Conservation (phyloP, 1,284 basidiomycete genomes). For the Puccinia hordei region DNA sequence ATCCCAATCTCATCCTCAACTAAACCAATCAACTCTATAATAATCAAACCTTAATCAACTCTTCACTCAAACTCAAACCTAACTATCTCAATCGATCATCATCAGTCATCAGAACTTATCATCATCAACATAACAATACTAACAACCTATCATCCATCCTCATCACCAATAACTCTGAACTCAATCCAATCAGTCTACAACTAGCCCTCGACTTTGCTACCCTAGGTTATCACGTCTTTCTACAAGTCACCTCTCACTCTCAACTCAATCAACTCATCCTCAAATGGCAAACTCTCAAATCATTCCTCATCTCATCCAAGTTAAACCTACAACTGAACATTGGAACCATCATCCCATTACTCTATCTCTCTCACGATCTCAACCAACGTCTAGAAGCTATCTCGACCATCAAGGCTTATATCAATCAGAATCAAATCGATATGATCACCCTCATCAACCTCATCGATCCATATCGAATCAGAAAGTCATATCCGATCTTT, state of each 20-base stretch:
- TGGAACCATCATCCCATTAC: no score
- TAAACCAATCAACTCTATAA: neutral
- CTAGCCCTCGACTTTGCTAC: constrained; percentile 6
- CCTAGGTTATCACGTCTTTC: constrained; percentile 23
- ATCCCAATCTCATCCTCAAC: constrained; percentile 3
- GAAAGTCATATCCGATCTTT: neutral
- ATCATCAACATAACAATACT: constrained; percentile 5
- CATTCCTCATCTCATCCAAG: neutral
- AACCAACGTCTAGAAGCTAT: neutral
- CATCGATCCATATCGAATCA: constrained; percentile 12
- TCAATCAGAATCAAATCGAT: constrained; percentile 3
- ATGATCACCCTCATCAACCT: constrained; percentile 11
- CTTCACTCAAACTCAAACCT: no score
- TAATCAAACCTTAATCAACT: no score
- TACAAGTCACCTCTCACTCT: constrained; percentile 32
- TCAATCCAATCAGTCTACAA: constrained; percentile 5
- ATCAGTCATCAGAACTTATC: no score
- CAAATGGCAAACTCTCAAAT: constrained; percentile 33
- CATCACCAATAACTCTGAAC: constrained; percentile 19
- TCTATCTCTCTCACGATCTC: neutral
- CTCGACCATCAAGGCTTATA: neutral
- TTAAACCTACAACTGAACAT: neutral
- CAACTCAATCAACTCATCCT: constrained; percentile 19
- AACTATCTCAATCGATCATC: no score
- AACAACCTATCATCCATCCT: constrained; percentile 17